Percentiles rank a stretch among this genome's conserved stretches.
phyloP scores from a whole-genome alignment of 768 basidiomycete genomes.

The Galerina sulciceps region DNA sequence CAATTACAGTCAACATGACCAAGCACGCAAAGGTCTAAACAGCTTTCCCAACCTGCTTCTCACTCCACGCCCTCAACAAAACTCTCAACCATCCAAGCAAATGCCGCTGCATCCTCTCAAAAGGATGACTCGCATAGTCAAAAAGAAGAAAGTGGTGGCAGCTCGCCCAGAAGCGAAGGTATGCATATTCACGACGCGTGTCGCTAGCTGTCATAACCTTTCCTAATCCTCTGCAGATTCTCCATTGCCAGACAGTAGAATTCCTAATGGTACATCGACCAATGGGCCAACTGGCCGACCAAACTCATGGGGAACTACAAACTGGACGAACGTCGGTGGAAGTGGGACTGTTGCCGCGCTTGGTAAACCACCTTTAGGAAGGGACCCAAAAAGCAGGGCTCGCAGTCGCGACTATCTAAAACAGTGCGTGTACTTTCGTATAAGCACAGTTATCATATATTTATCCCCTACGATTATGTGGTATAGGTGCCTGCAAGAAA shows the following conservation, averaged over 20 bases:
- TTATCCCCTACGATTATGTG: not conserved
- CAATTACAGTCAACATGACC: conserved; percentile 23
- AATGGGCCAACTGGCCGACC: conserved; percentile 51
- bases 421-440: conserved; percentile 62
- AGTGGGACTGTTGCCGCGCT: conserved; percentile 49
- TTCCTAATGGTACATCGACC: conserved; percentile 61
- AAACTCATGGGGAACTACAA: conserved; percentile 59
- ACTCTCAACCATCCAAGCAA: conserved; percentile 61
- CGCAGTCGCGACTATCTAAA: conserved; percentile 96
- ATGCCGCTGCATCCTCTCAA: conserved; percentile 50
- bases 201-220: conserved; percentile 3
- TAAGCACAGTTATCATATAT: not conserved
- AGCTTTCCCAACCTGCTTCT: conserved; percentile 64
- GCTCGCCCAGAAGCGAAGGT: conserved; percentile 90
- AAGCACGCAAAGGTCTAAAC: conserved; percentile 68
- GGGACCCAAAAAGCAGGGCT: conserved; percentile 95
- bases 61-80: conserved; percentile 70
- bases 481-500: conserved; percentile 91
- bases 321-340: conserved; percentile 50
- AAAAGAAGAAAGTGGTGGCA: conserved; percentile 79
- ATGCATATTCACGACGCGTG: conserved; percentile 17
- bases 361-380: conserved; percentile 76
- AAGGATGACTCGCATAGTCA: conserved; percentile 77
- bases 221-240: conserved; percentile 53
- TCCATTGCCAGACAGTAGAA: conserved; percentile 70